These are phyloP conservation scores for Rhododendron ferrugineum DNA, from an alignment of 148 eudicot species.

Conservation along the genomic window DNA sequence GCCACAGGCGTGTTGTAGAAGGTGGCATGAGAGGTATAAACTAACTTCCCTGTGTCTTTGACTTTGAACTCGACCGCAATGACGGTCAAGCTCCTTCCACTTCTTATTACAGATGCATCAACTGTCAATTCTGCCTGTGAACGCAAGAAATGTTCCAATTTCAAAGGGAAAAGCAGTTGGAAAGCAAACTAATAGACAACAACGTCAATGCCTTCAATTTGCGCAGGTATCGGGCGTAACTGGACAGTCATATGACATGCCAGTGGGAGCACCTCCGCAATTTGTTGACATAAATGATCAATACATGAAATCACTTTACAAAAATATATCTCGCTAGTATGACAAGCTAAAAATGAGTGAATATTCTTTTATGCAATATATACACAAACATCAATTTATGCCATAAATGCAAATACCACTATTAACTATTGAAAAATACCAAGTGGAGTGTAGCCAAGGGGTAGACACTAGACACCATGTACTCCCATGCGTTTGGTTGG, in stretches of 20 bases:
- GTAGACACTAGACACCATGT: neutral
- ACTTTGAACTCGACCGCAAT: constrained; percentile 46
- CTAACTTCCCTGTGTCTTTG: constrained; percentile 37
- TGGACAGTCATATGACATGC: neutral
- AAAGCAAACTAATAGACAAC: neutral
- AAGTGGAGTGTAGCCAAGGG: neutral
- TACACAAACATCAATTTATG: no score
- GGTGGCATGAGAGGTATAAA: constrained; percentile 53
- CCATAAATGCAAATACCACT: neutral
- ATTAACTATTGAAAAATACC: neutral
- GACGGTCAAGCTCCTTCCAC: constrained; percentile 67
- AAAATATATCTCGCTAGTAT: neutral
- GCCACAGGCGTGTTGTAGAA: constrained; percentile 43
- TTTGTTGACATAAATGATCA: neutral
- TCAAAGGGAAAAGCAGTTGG: neutral
- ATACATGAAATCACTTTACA: neutral
- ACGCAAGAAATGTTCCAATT: neutral
- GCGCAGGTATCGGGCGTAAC: neutral
- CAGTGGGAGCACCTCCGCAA: neutral
- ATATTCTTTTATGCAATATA: no score
- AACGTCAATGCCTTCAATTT: neutral
- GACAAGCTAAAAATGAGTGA: neutral
- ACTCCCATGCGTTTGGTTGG: neutral
- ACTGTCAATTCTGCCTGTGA: constrained; percentile 50
- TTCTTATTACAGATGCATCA: constrained; percentile 55